These are phyloP conservation scores for Cutaneotrichosporon mucoides DNA, from an alignment of 1,284 basidiomycete species.

Conservation along the genomic window DNA sequence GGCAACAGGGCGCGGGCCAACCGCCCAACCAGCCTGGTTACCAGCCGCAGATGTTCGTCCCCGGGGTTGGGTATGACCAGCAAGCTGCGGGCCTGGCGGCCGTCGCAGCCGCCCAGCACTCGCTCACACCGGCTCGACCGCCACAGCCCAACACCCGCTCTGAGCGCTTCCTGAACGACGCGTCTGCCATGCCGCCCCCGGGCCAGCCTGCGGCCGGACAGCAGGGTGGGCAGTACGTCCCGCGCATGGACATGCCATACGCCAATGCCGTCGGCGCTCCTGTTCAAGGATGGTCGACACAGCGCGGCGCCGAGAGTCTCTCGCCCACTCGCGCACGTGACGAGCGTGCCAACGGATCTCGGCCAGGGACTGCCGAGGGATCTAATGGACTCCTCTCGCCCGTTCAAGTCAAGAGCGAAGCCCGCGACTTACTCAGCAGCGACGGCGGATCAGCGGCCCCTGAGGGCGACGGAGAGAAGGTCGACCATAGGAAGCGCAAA, in stretches of 20 bases:
- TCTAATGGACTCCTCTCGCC: background rate
- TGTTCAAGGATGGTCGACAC: background rate
- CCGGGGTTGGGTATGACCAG: background rate
- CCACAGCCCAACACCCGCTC: background rate
- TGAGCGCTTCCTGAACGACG: background rate
- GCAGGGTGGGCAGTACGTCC: background rate
- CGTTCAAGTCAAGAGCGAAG: conserved; percentile 1
- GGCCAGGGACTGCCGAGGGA: conserved; percentile 2
- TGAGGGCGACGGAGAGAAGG: conserved; percentile 30
- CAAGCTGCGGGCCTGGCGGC: background rate
- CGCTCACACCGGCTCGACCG: background rate
- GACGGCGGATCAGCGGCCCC: background rate
- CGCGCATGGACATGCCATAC: conserved; percentile 5
- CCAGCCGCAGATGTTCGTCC: background rate
- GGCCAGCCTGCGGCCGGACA: background rate
- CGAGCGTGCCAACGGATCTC: background rate
- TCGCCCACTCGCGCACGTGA: background rate
- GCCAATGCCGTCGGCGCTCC: background rate
- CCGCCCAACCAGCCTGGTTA: background rate
- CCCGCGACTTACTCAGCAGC: background rate
- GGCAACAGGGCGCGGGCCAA: background rate
- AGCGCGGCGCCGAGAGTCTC: background rate
- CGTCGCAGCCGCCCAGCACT: background rate
- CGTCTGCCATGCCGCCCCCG: background rate
- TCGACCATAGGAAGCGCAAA: conserved; percentile 59